Conservation (phyloP, 345 rosid genomes). For the Citrus unshiu region DNA sequence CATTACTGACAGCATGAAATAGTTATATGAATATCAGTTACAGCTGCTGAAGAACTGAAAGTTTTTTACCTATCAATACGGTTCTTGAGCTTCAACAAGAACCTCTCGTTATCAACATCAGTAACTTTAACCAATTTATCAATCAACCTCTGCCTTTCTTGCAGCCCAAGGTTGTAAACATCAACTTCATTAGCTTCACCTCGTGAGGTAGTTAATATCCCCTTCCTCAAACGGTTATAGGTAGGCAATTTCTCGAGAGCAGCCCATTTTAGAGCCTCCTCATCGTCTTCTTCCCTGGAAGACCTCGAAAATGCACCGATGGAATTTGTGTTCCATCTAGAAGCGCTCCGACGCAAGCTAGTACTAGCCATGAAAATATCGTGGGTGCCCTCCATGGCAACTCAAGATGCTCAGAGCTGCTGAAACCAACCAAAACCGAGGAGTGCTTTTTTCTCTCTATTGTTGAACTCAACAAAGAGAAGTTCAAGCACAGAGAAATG, state of each 20-base stretch:
- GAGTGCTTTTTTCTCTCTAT: background rate
- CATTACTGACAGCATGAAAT: background rate
- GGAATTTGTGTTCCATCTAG: constrained; percentile 2
- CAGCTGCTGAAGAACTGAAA: no score
- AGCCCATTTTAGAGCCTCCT: constrained; percentile 59
- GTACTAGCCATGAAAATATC: background rate
- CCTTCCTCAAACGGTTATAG: constrained; percentile 34
- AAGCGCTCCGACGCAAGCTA: constrained; percentile 18
- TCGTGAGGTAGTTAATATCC: constrained; percentile 24
- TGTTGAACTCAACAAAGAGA: background rate
- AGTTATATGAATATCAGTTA: background rate
- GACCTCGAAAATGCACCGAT: constrained; percentile 46
- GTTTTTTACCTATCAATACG: constrained; percentile 28
- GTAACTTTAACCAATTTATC: constrained; percentile 29
- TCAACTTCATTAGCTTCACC: constrained; percentile 23
- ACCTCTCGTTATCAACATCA: constrained; percentile 36
- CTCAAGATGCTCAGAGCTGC: background rate
- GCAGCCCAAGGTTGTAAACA: constrained; percentile 15
- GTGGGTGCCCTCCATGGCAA: constrained; percentile 1
- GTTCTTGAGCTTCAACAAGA: constrained; percentile 30
- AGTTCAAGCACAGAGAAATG: background rate
- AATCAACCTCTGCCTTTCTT: constrained; percentile 23
- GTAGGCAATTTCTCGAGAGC: constrained; percentile 47
- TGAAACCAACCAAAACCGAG: background rate
- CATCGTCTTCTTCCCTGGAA: constrained; percentile 64